Conservation (phyloP, 1,284 basidiomycete species). For the Coniophora puteana region DNA sequence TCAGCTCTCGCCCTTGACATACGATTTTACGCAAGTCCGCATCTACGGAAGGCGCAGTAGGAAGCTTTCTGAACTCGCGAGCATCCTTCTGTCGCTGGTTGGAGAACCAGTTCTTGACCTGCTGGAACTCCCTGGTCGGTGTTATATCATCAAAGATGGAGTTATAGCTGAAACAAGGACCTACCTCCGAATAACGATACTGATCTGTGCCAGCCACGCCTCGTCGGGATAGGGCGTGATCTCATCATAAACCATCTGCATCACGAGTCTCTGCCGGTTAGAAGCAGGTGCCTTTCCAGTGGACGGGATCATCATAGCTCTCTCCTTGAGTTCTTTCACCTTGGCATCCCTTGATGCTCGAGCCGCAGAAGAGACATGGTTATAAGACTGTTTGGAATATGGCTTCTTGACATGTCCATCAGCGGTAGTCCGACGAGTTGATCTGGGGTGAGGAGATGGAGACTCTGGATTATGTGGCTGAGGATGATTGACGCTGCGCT, state of each 20-base stretch:
- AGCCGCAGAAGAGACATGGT: constrained; percentile 14
- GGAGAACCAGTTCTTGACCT: constrained; percentile 61
- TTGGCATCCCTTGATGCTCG: constrained; percentile 26
- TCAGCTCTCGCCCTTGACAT: constrained; percentile 42
- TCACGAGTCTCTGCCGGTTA: constrained; percentile 45
- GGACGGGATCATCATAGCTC: constrained; percentile 45
- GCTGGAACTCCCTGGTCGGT: constrained; percentile 43
- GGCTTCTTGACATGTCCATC: constrained; percentile 27
- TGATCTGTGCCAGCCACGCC: constrained; percentile 43
- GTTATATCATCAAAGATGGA: not conserved
- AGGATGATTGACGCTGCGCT: constrained; percentile 14
- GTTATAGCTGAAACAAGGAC: constrained; percentile 9
- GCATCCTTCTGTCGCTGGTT: constrained; percentile 51
- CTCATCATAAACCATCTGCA: constrained; percentile 56
- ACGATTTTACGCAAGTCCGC: constrained; percentile 30
- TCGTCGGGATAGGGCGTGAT: constrained; percentile 58
- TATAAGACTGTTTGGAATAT: constrained; percentile 19
- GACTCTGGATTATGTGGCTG: constrained; percentile 6
- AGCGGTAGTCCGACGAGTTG: constrained; percentile 16
- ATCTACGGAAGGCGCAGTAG: constrained; percentile 23
- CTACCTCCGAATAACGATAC: constrained; percentile 47
- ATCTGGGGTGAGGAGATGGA: constrained; percentile 20
- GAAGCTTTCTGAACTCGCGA: constrained; percentile 33
- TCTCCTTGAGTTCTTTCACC: constrained; percentile 35
- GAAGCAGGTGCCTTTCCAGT: constrained; percentile 56